These are phyloP conservation scores for Fusarium paranaense DNA, from an alignment of 2,329 filamentous ascomycete genomes.

Conservation along the genomic window DNA sequence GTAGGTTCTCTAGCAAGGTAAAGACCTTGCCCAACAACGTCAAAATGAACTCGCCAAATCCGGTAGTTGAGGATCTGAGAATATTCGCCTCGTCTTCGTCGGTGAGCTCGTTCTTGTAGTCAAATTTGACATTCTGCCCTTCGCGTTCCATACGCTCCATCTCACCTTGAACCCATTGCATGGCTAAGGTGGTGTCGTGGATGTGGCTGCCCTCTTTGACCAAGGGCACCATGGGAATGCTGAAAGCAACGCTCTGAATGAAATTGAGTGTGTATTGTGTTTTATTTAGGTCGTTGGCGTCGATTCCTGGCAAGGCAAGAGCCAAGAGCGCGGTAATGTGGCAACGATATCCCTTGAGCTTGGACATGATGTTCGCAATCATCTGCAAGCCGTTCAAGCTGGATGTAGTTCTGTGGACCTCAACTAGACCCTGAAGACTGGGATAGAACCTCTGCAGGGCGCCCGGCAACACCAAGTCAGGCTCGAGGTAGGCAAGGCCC, in stretches of 20 bases:
- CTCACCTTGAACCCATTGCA: constrained; percentile 94
- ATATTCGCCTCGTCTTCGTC: constrained; percentile 91
- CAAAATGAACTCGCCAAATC: constrained; percentile 91
- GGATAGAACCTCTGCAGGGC: constrained; percentile 97
- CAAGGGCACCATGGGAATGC: constrained; percentile 90
- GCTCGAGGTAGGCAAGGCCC: constrained; percentile 89
- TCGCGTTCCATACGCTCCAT: constrained; percentile 94
- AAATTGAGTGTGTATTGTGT: constrained; percentile 94
- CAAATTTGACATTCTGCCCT: constrained; percentile 84
- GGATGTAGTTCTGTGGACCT: constrained; percentile 95
- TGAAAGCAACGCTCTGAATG: constrained; percentile 95
- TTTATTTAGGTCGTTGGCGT: constrained; percentile 97
- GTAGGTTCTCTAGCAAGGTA: constrained; percentile 92
- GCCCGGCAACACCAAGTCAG: constrained; percentile 89
- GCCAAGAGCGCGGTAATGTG: constrained; percentile 96
- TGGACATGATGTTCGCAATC: constrained; percentile 89
- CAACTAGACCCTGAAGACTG: constrained; percentile 94
- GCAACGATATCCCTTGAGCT: constrained; percentile 95
- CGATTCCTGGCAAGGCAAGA: constrained; percentile 91
- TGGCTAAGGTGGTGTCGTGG: constrained; percentile 80
- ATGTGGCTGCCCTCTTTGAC: constrained; percentile 69
- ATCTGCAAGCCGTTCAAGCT: constrained; percentile 93
- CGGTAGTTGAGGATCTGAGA: constrained; percentile 91
- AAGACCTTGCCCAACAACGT: constrained; percentile 95
- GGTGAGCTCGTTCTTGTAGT: constrained; percentile 84